These are phyloP conservation scores for Clathrospora elynae DNA, from an alignment of 2,329 filamentous ascomycete genomes.

Conservation along the genomic window DNA sequence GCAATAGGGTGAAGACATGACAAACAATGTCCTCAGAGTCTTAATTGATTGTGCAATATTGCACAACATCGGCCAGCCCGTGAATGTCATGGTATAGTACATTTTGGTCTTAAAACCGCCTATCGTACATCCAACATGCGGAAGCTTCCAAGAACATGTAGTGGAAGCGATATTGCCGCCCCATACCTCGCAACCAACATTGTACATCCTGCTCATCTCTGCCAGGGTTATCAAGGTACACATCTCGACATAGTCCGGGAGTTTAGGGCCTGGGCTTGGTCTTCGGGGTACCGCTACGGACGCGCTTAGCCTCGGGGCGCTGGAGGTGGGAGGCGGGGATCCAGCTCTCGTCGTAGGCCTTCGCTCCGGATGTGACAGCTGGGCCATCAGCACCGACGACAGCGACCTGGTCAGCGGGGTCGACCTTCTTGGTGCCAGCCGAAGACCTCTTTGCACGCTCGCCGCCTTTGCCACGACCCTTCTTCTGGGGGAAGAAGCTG, in stretches of 20 bases:
- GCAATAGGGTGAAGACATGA: too few species aligned
- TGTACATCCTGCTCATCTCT: not conserved
- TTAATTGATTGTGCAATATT: too few species aligned
- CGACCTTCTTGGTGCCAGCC: conserved; percentile 70
- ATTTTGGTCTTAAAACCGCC: conserved; percentile 15
- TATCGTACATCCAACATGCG: not conserved
- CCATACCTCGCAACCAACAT: not conserved
- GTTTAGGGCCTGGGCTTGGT: conserved; percentile 43
- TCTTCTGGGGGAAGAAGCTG: conserved; percentile 88
- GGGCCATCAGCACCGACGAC: conserved; percentile 74
- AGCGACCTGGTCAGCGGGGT: conserved; percentile 61
- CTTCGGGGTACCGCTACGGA: conserved; percentile 57
- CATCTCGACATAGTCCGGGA: not conserved
- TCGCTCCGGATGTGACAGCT: conserved; percentile 70
- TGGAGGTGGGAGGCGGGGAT: conserved; percentile 89
- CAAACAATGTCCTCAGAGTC: too few species aligned
- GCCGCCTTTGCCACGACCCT: conserved; percentile 62
- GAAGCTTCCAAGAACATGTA: not conserved
- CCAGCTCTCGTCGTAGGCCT: conserved; percentile 90
- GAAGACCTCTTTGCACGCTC: conserved; percentile 68
- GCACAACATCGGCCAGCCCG: conserved; percentile 27
- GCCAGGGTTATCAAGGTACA: not conserved
- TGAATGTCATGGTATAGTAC: conserved; percentile 18
- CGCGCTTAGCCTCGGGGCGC: conserved; percentile 72
- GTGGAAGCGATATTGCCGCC: too few species aligned